Conservation (phyloP, 179 eudicot genomes). For the Spergularia azorica region DNA sequence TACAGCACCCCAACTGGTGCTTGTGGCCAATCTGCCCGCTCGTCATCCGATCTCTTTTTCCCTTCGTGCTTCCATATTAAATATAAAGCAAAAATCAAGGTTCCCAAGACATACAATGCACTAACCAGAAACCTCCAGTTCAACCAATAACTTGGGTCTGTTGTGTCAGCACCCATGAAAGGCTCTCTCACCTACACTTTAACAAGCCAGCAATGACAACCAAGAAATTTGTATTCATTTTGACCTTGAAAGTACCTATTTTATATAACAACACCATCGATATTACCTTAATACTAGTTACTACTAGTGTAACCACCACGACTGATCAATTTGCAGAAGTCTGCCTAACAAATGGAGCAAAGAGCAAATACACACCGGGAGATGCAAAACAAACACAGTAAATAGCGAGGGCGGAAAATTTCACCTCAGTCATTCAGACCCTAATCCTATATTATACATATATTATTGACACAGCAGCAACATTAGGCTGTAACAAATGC, state of each 20-base stretch:
- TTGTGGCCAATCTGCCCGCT: constrained; percentile 29
- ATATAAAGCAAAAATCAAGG: constrained; percentile 40
- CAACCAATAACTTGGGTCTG: constrained; percentile 76
- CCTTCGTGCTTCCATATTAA: constrained; percentile 80
- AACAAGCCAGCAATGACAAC: constrained; percentile 16
- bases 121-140: constrained; percentile 89
- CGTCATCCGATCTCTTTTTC: constrained; percentile 28
- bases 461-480: too few species aligned
- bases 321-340: too few species aligned
- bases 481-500: neutral
- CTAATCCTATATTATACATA: too few species aligned
- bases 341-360: too few species aligned
- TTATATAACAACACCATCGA: neutral
- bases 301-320: too few species aligned
- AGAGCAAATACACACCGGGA: too few species aligned
- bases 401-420: too few species aligned
- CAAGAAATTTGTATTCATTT: neutral
- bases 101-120: constrained; percentile 57
- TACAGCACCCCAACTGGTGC: constrained; percentile 43
- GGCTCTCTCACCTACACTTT: constrained; percentile 11
- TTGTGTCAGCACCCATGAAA: constrained; percentile 64
- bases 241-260: neutral
- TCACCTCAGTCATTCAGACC: too few species aligned
- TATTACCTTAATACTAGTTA: too few species aligned
- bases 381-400: too few species aligned